These are phyloP conservation scores for Magnaporthiopsis incrustans DNA, from an alignment of 2,329 filamentous ascomycete species.

Conservation along the genomic window DNA sequence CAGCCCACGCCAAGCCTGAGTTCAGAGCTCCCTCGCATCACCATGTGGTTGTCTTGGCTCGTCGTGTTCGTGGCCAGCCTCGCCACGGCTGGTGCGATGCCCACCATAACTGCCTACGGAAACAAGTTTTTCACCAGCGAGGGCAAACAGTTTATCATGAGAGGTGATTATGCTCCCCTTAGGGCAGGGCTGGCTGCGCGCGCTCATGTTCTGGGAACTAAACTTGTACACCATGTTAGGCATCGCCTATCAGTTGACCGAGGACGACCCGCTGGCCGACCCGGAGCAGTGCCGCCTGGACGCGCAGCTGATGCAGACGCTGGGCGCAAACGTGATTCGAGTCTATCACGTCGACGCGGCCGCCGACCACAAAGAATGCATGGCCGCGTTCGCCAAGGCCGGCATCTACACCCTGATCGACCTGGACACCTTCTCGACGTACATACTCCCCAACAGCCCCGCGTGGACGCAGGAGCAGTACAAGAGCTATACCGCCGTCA, in stretches of 20 bases:
- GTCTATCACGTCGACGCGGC: slow-evolving; percentile 77
- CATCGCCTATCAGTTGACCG: slow-evolving; percentile 60
- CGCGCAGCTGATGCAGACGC: slow-evolving; percentile 65
- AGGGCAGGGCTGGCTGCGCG: background rate
- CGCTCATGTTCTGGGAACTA: background rate
- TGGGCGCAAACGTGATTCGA: slow-evolving; percentile 77
- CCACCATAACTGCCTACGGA: slow-evolving; percentile 50
- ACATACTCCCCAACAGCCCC: slow-evolving; percentile 51
- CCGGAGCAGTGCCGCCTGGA: slow-evolving; percentile 70
- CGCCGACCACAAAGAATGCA: slow-evolving; percentile 68
- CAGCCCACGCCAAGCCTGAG: no score
- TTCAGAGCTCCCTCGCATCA: no score
- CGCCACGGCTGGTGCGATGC: slow-evolving; percentile 24
- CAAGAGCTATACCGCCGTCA: slow-evolving; percentile 58
- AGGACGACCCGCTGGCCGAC: slow-evolving; percentile 68
- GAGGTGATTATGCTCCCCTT: slow-evolving; percentile 43
- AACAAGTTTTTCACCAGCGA: slow-evolving; percentile 81
- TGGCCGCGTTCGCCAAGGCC: slow-evolving; percentile 69
- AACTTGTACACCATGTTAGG: slow-evolving; percentile 36
- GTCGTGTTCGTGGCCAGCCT: slow-evolving; percentile 27
- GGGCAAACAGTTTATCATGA: slow-evolving; percentile 76
- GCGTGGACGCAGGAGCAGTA: slow-evolving; percentile 68
- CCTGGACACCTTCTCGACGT: slow-evolving; percentile 66
- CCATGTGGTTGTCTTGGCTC: slow-evolving; percentile 8
- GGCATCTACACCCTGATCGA: slow-evolving; percentile 83